Base-by-base conservation (phyloP, 148 eudicot genomes). In the Chenopodium quinoa region DNA sequence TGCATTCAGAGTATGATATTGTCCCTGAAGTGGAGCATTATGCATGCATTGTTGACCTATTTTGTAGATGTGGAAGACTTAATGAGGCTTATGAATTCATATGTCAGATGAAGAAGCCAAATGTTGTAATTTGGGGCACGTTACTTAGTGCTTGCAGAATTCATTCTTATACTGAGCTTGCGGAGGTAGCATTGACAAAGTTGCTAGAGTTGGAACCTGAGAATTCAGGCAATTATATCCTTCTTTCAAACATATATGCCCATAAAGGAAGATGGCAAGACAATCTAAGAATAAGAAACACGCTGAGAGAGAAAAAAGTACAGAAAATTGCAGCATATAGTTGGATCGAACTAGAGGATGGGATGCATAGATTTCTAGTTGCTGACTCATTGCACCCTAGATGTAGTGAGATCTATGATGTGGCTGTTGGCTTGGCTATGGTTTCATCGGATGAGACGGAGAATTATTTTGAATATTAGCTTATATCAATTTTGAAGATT, bases 21-120 rank as follows among this genome's bases (percentile, higher is more conserved):
- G 2, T 32, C 16, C 94, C 92, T 20, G 81, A 88, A 71, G 75
- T 88, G 29, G 92, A 88, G 82, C 93, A 91, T 80, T 86, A 83
- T 78, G 90, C 94, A 65, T 91, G 94, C 79, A 83, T 91, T 34
- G 92, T 89, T 40, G 92, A 89, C 63, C 87, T 91, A 27, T 79
- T 84, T 25, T 91, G 91, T 83, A 86, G 91, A 78, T 56, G 77
- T 9, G 92, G 92, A 70, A 84, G 84, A 74, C 80, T 89, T 23
- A 81, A 80, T 31, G 87, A 88, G 71, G 92, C 94, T 17, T 88
- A 87, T 78, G 86, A 84, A 44, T 88, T 88, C 66, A 86, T 89
- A 80, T 75, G 74, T 73, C 78, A 83, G 58, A 91, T 89, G 94
- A 78, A 89, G 78, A 76, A 81, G 54, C 88, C 94, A 19, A 90